Percentiles rank a stretch among this genome's conserved stretches.
These are phyloP conservation scores for Drosera capensis DNA, from an alignment of 148 eudicot genomes.

Conservation along the genomic window DNA sequence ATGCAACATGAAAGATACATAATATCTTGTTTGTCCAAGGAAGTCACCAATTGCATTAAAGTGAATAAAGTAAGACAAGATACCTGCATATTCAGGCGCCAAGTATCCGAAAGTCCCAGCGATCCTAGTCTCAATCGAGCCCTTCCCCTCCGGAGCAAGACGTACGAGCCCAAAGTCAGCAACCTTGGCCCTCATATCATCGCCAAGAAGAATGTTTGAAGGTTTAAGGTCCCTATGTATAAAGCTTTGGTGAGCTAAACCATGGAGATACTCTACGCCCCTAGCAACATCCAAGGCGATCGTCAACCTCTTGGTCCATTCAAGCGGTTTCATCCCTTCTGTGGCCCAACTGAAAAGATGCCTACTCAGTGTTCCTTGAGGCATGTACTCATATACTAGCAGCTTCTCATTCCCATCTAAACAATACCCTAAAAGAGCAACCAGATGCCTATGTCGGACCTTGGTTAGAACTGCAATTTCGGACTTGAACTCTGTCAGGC, in stretches of 20 bases:
- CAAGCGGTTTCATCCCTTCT: constrained; percentile 28
- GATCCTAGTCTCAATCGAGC: constrained; percentile 20
- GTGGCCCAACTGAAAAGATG: constrained; percentile 34
- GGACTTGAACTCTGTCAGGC: constrained; percentile 43
- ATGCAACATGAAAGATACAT: no score
- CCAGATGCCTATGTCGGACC: constrained; percentile 53
- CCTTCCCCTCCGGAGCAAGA: constrained; percentile 32
- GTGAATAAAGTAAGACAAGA: no score
- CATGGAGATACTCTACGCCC: constrained; percentile 29
- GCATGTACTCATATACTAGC: constrained; percentile 58
- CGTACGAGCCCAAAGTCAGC: constrained; percentile 38
- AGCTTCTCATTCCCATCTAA: constrained; percentile 51
- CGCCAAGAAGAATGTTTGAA: constrained; percentile 30
- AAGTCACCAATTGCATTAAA: no score
- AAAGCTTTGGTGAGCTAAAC: constrained; percentile 30
- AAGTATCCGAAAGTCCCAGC: constrained; percentile 38
- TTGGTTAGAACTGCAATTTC: constrained; percentile 55
- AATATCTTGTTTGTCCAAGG: no score
- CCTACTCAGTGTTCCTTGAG: constrained; percentile 41
- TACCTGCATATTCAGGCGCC: constrained; percentile 39
- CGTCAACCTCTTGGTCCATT: constrained; percentile 19
- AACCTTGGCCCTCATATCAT: constrained; percentile 31
- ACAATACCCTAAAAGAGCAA: constrained; percentile 44
- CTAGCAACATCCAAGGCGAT: constrained; percentile 33
- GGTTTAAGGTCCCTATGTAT: constrained; percentile 36